These are phyloP conservation scores for Pyrrhoderma lamaoense DNA, from an alignment of 1,284 basidiomycete genomes.

Conservation along the genomic window DNA sequence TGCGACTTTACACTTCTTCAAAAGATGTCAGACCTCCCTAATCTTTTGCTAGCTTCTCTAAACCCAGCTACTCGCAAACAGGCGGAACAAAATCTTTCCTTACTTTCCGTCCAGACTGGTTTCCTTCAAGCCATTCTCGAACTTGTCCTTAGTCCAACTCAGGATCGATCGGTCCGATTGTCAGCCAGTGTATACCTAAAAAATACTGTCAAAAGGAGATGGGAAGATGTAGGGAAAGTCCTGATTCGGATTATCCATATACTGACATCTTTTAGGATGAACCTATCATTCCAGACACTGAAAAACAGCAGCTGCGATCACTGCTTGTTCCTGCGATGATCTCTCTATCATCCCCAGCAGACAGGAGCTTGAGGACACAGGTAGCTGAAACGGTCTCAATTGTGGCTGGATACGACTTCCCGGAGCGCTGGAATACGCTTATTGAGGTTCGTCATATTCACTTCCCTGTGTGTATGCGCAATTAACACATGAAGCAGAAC, in stretches of 20 bases:
- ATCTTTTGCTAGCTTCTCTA: conserved; percentile 66
- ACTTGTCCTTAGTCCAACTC: conserved; percentile 62
- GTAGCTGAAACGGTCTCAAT: conserved; percentile 85
- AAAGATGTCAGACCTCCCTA: conserved; percentile 48
- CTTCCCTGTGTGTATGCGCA: not conserved
- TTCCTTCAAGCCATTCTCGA: conserved; percentile 69
- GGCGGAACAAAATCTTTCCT: conserved; percentile 70
- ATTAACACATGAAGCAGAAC: conserved; percentile 45
- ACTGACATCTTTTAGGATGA: conserved; percentile 45
- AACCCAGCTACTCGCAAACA: conserved; percentile 66
- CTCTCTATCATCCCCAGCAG: conserved; percentile 55
- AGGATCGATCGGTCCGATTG: conserved; percentile 67
- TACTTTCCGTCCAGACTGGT: conserved; percentile 64
- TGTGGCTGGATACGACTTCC: conserved; percentile 86
- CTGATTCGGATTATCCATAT: conserved; percentile 1
- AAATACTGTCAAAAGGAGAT: conserved; percentile 77
- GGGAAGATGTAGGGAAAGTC: conserved; percentile 66
- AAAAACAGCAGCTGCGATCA: conserved; percentile 61
- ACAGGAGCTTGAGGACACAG: conserved; percentile 69
- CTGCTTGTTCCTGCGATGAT: conserved; percentile 82
- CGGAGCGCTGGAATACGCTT: conserved; percentile 74
- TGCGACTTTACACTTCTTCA: too few relatives aligned
- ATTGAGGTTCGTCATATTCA: conserved; percentile 60
- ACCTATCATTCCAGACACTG: conserved; percentile 49
- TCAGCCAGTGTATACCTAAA: conserved; percentile 85